phyloP scores from a whole-genome alignment of 805 yeast species.

The Nematodospora valgi region DNA sequence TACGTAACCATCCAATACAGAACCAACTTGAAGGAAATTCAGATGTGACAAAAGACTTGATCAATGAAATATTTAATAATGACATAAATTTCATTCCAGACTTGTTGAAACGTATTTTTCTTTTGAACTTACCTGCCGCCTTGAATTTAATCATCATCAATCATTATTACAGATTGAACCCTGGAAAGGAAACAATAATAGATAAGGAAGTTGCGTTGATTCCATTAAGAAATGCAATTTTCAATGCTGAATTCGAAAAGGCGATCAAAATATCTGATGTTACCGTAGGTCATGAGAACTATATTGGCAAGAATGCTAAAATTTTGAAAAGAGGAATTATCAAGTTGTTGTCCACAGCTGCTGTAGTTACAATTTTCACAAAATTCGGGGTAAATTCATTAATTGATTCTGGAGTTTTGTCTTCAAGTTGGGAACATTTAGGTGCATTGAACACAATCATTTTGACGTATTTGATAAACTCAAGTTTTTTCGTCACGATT shows the following conservation, averaged over 20 bases:
- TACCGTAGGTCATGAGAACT: slow-evolving; percentile 57
- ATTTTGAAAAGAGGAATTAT: slow-evolving; percentile 29
- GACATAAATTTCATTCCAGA: slow-evolving; percentile 16
- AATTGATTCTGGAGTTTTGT: slow-evolving; percentile 38
- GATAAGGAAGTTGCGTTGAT: slow-evolving; percentile 46
- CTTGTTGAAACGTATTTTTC: slow-evolving; percentile 26
- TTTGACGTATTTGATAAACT: slow-evolving; percentile 37
- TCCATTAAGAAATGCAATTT: slow-evolving; percentile 61
- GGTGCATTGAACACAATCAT: slow-evolving; percentile 47
- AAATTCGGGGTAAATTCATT: slow-evolving; percentile 41
- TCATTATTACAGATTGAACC: slow-evolving; percentile 23
- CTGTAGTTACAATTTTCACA: slow-evolving; percentile 32
- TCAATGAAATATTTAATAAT: slow-evolving; percentile 9
- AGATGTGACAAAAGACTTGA: slow-evolving; percentile 7
- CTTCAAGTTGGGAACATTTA: slow-evolving; percentile 33
- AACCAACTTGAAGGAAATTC: slow-evolving; percentile 9
- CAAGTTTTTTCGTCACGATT: slow-evolving; percentile 38
- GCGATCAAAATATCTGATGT: slow-evolving; percentile 58
- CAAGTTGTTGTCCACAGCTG: slow-evolving; percentile 28
- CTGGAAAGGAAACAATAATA: slow-evolving; percentile 23
- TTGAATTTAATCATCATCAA: slow-evolving; percentile 27
- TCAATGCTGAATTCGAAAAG: slow-evolving; percentile 51
- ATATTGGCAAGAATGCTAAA: slow-evolving; percentile 32
- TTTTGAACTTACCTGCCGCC: slow-evolving; percentile 30
- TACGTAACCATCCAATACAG: slow-evolving; percentile 5